These are phyloP conservation scores for Pseudogymnoascus sp. DNA, from an alignment of 2,329 filamentous ascomycete genomes.

Conservation along the genomic window DNA sequence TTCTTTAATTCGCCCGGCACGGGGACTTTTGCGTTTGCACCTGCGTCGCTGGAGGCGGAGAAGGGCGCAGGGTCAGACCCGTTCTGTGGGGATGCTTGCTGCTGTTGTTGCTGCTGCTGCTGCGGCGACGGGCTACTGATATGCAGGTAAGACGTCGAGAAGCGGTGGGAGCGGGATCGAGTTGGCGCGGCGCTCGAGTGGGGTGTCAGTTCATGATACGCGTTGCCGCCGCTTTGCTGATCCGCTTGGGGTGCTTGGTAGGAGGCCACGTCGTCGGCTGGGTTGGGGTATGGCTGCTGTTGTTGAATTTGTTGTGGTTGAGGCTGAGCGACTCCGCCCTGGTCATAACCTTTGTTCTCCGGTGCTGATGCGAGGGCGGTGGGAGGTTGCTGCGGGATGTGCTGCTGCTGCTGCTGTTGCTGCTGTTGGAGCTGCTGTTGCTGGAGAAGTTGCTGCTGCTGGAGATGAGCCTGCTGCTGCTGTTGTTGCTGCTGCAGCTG, in stretches of 20 bases:
- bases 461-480: conserved; percentile 12
- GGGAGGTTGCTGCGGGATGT: conserved; percentile 5
- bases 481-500: conserved; percentile 13
- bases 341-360: conserved; percentile 19
- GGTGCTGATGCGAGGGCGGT: conserved; percentile 14
- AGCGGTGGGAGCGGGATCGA: conserved; percentile 22
- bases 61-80: conserved; percentile 6
- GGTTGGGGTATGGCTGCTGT: neutral
- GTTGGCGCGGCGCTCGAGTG: conserved; percentile 16
- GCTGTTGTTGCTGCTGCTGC: conserved; percentile 14
- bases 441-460: conserved; percentile 24
- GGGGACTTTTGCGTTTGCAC: conserved; percentile 22
- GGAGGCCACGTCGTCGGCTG: neutral
- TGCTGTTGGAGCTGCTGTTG: conserved; percentile 20
- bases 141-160: conserved; percentile 16
- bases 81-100: conserved; percentile 5
- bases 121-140: conserved; percentile 3
- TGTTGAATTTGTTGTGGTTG: conserved; percentile 13
- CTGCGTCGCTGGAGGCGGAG: conserved; percentile 13
- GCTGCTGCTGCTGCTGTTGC: conserved; percentile 18
- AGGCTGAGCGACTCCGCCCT: conserved; percentile 19
- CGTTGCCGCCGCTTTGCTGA: conserved; percentile 1
- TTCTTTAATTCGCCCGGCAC: neutral
- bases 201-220: conserved; percentile 14
- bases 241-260: neutral